phyloP scores from a whole-genome alignment of 2,329 filamentous ascomycete species.

The Curvularia hawaiiensis region DNA sequence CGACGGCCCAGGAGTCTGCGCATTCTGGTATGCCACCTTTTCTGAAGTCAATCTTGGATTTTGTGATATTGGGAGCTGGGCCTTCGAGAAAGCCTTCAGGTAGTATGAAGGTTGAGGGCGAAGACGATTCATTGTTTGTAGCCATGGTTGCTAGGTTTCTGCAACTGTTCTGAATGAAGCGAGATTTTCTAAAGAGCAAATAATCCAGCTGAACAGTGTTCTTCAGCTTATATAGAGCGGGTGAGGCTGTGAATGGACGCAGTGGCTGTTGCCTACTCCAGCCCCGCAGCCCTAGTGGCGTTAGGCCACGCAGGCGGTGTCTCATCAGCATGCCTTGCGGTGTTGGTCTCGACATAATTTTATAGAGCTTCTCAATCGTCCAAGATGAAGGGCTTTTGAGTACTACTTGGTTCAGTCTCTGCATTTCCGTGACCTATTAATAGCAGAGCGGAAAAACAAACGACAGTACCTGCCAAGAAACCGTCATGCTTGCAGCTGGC shows the following conservation, averaged over 20 bases:
- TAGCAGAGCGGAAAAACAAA: neutral
- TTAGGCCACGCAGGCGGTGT: neutral
- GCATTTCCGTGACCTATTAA: neutral
- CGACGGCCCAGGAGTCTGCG: slow-evolving; percentile 60
- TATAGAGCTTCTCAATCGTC: neutral
- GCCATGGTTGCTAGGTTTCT: slow-evolving; percentile 4
- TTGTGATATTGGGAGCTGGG: slow-evolving; percentile 54
- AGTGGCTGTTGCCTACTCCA: slow-evolving; percentile 11
- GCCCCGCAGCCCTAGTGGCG: neutral
- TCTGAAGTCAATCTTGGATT: slow-evolving; percentile 60
- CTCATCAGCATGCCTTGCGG: neutral
- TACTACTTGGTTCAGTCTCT: neutral
- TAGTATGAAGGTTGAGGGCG: slow-evolving; percentile 41
- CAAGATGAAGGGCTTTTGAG: neutral
- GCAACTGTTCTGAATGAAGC: neutral
- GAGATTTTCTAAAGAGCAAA: neutral
- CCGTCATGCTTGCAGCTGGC: neutral
- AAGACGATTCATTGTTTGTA: neutral
- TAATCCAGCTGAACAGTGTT: neutral
- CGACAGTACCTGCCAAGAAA: neutral
- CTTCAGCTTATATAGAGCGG: neutral
- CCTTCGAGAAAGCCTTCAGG: slow-evolving; percentile 56
- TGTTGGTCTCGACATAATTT: neutral
- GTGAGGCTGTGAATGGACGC: slow-evolving; percentile 1
- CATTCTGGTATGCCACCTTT: slow-evolving; percentile 57